Evolutionary conservation across 257 asterid species (phyloP), one percentile per base, ranked within the genome.

Genomic region (Nicotiana knightiana): DNA sequence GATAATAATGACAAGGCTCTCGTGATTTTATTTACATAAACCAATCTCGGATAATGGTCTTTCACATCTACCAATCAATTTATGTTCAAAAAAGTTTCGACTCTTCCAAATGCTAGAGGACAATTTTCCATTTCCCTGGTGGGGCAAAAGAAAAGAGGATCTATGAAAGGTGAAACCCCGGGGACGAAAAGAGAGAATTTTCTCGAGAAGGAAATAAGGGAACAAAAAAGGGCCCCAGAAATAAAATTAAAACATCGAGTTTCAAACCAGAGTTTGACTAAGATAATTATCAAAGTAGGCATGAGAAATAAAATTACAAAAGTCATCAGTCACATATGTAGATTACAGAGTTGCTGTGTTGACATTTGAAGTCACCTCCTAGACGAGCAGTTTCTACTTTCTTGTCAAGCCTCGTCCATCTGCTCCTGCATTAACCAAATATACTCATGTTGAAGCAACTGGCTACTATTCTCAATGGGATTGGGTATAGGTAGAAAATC

Each of bases 331-430:
- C 28, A 61, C 88, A 85, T 79, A 71, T 78, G 89, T 87, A 90
- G 86, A 89, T 82, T 83, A 88, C 81, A 86, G 81, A 88, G 51
- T 33, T 54, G 76, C 33, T 76, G 39, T 67, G 77, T 21, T 87
- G 93, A 88, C 90, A 90, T 87, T 90, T 86, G 85, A 85, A 86
- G 86, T 87, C 93, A 88, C 89, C 91, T 87, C 89, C 91, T 77
- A 24, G 55, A 83, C 88, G 85, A 83, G 82, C 75, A 78, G 79
- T 81, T 13, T 66, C 79, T 62, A 78, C 76, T 81, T 13, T 66
- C 77, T 55, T 76, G 35, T 89, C 88, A 90, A 85, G 87, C 88
- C 76, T 90, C 93, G 18, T 90, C 93, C 81, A 84, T 84, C 81
- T 87, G 92, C 63, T 90, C 93, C 93, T 90, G 92, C 90, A 86